Conservation (phyloP, 176 grass and related monocot genomes). For the Zea mays region DNA sequence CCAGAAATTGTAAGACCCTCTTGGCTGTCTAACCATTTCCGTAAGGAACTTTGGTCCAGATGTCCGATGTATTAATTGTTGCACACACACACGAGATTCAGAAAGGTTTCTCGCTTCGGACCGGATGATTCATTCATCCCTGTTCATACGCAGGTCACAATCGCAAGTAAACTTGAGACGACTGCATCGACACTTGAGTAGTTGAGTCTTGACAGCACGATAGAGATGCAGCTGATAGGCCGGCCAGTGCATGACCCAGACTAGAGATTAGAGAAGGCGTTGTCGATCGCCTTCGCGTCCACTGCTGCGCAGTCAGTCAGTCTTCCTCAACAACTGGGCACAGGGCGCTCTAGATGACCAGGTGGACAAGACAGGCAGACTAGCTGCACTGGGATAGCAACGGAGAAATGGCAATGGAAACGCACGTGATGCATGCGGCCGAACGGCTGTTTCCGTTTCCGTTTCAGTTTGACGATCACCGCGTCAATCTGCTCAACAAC, state of each 20-base stretch:
- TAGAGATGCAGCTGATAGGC: not conserved
- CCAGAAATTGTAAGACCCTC: not conserved
- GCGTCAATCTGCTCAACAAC: not conserved
- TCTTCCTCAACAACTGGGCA: not conserved
- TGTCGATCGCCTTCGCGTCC: not conserved
- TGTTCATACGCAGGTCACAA: not conserved
- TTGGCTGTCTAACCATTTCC: not conserved
- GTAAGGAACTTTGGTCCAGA: not conserved
- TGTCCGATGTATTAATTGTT: not conserved
- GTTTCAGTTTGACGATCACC: not conserved
- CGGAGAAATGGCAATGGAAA: not conserved
- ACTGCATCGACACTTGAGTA: not conserved
- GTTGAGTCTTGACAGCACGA: not conserved
- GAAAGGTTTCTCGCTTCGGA: not conserved
- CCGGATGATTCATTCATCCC: not conserved
- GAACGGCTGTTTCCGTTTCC: not conserved
- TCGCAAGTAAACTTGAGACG: not conserved
- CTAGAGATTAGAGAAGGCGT: not conserved
- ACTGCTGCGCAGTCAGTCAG: not conserved
- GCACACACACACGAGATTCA: not conserved
- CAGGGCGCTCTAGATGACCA: not conserved
- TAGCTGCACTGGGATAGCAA: not conserved
- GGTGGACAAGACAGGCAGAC: not conserved
- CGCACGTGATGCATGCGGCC: not conserved
- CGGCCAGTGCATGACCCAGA: fast-evolving